A percentile compares a stretch with the other conserved stretches of the same genome.
Evolutionary conservation across 306 rosid species (phyloP).

Genomic region (Cicer pinnatifidum): DNA sequence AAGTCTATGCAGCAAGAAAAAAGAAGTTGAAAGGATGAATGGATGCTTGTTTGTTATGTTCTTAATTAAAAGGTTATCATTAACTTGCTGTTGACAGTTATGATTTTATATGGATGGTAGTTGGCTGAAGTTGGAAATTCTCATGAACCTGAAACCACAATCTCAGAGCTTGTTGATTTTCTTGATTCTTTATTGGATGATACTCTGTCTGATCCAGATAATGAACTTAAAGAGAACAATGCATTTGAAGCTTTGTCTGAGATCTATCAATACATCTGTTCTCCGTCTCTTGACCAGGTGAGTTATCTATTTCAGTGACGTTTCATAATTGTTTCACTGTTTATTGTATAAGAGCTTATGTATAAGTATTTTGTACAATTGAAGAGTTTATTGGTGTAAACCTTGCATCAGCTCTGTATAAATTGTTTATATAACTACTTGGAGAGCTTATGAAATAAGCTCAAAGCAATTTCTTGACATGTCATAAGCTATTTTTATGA

Average conservation of each 20-base stretch:
- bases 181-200: conserved; percentile 64
- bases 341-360: background rate
- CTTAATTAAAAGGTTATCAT: conserved; percentile 33
- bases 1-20: background rate
- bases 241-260: conserved; percentile 61
- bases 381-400: background rate
- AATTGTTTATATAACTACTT: background rate
- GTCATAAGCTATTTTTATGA: background rate
- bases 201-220: conserved; percentile 54
- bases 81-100: conserved; percentile 1
- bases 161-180: conserved; percentile 57
- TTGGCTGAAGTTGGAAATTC: conserved; percentile 54
- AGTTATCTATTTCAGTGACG: conserved; percentile 18
- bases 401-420: background rate
- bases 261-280: conserved; percentile 54
- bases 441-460: background rate
- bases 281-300: conserved; percentile 72
- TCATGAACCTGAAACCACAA: conserved; percentile 47
- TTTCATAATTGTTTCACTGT: conserved; percentile 1
- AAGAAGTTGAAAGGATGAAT: background rate
- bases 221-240: conserved; percentile 48
- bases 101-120: conserved; percentile 46
- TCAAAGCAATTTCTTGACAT: background rate
- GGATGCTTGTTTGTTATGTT: background rate
- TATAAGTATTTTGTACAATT: background rate